Evolutionary conservation across 768 basidiomycete species (phyloP).

Genomic region (Suillus subaureus): DNA sequence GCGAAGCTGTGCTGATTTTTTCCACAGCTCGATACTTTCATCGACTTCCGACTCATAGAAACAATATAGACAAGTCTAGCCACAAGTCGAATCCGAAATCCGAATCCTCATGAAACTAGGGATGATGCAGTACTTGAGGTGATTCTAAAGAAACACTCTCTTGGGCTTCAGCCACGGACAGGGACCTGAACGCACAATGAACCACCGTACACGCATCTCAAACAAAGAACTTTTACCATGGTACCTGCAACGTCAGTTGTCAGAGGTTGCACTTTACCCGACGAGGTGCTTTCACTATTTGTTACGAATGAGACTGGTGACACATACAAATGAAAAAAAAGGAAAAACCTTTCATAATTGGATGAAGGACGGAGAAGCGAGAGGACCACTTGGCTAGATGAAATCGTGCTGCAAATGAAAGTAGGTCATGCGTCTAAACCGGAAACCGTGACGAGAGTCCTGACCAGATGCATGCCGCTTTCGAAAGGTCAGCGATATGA

Average conservation of each 20-base stretch:
- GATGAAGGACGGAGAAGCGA: not conserved
- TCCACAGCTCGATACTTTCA: no score
- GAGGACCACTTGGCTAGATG: not conserved
- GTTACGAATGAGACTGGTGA: not conserved
- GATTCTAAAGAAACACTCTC: not conserved
- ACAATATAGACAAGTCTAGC: no score
- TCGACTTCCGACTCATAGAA: no score
- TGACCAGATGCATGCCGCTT: conserved; percentile 5
- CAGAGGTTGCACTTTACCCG: not conserved
- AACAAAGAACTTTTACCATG: not conserved
- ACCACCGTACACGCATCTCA: not conserved
- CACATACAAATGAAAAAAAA: not conserved
- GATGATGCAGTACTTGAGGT: not conserved
- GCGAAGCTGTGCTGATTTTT: no score
- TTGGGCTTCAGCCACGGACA: not conserved
- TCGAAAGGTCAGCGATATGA: not conserved
- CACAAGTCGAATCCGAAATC: not conserved
- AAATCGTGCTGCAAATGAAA: not conserved
- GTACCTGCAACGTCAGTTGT: not conserved
- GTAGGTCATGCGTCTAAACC: not conserved
- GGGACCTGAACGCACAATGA: not conserved
- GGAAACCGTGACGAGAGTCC: not conserved
- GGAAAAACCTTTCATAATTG: not conserved
- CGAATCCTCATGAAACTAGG: not conserved
- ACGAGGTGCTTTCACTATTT: not conserved